Evolutionary conservation across 1,139 yeast genomes (phyloP).

Genomic region (Sugiyamaella grinbergsii): DNA sequence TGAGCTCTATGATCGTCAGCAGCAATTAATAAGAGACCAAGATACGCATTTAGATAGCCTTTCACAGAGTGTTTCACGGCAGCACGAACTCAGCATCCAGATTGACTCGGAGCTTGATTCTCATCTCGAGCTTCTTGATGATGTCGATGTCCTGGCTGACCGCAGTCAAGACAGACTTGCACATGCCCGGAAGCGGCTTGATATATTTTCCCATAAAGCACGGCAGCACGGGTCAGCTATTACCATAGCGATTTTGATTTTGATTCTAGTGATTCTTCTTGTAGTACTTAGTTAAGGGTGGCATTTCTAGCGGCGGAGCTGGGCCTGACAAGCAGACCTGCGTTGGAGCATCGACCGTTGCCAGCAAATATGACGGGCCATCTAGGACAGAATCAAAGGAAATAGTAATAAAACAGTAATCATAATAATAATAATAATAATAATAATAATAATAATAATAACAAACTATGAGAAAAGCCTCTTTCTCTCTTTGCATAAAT

Average conservation of each 20-base stretch:
- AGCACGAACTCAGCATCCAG: slow-evolving; percentile 62
- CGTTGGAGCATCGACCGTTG: no score
- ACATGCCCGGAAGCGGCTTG: slow-evolving; percentile 58
- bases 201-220: slow-evolving; percentile 56
- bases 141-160: slow-evolving; percentile 69
- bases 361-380: no score
- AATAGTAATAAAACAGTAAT: slow-evolving; percentile 2
- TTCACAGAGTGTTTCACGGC: slow-evolving; percentile 63
- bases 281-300: slow-evolving; percentile 55
- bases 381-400: no score
- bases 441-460: no score
- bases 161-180: slow-evolving; percentile 53
- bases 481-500: slow-evolving; percentile 6
- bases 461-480: not conserved
- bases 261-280: slow-evolving; percentile 59
- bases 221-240: slow-evolving; percentile 72
- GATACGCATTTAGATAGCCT: slow-evolving; percentile 62
- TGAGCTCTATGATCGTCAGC: slow-evolving; percentile 62
- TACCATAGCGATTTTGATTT: slow-evolving; percentile 64
- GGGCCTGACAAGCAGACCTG: not conserved
- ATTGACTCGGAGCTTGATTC: slow-evolving; percentile 69
- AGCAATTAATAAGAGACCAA: slow-evolving; percentile 61
- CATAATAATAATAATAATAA: no score
- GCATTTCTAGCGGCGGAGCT: not conserved
- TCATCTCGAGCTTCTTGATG: slow-evolving; percentile 69